Conservation (phyloP, 257 asterid genomes). For the Galeopsis tetrahit region DNA sequence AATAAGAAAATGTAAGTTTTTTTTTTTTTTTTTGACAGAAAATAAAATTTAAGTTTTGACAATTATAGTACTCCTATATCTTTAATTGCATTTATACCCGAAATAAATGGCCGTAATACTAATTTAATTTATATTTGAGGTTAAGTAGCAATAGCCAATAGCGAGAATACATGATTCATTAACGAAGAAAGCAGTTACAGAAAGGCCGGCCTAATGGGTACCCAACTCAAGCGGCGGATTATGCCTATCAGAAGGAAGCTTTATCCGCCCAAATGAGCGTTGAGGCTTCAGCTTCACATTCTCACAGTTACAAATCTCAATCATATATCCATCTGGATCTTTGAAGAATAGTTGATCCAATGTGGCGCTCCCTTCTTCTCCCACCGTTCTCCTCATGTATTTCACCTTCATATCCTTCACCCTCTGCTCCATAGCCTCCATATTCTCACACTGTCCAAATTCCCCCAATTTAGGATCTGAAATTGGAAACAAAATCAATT, state of each 20-base stretch:
- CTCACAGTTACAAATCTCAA: constrained; percentile 84
- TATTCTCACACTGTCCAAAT: constrained; percentile 54
- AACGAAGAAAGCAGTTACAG: too few species aligned
- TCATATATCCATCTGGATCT: constrained; percentile 83
- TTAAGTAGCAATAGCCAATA: not conserved
- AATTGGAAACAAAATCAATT: not conserved
- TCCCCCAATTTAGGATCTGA: not conserved
- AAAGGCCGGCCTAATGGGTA: not conserved
- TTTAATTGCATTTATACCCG: too few species aligned
- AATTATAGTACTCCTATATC: too few species aligned
- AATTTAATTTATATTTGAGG: not conserved
- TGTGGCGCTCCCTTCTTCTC: constrained; percentile 47
- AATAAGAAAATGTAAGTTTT: too few species aligned
- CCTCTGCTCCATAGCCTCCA: constrained; percentile 66
- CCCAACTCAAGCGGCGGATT: constrained; percentile 52
- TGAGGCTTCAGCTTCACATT: constrained; percentile 64
- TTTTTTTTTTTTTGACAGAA: too few species aligned
- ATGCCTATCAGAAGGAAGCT: constrained; percentile 59
- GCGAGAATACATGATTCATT: not conserved
- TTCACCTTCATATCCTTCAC: constrained; percentile 45
- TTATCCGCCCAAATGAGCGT: constrained; percentile 49
- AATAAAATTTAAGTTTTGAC: too few species aligned
- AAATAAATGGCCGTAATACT: too few species aligned
- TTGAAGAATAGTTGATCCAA: constrained; percentile 74
- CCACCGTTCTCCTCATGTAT: constrained; percentile 63